Base-by-base conservation (phyloP, 148 eudicot species). In the Diospyros kaki region DNA sequence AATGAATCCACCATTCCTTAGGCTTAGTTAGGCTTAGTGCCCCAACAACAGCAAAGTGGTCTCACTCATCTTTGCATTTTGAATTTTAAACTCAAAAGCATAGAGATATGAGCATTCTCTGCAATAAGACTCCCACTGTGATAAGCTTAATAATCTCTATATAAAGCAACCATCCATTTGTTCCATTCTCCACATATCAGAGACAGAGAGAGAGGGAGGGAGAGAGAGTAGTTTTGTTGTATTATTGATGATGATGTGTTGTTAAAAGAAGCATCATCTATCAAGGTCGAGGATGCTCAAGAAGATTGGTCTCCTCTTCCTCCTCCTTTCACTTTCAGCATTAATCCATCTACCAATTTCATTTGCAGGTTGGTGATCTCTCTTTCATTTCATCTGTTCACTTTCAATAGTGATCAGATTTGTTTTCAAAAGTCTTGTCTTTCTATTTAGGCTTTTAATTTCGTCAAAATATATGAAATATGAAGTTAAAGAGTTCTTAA, bases 41-140 rank as follows among this genome's bases (percentile, higher is more conserved):
- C 83, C 86, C 87, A 86, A 87, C 89, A 89, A 90, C 72, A 83
- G 83, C 66, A 86, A 90, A 87, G 86, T 83, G 92, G 85, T 84
- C 86, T 80, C 78, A 68, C 77, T 79, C 84, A 84, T 77, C 85
- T 81, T 89, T 88, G 67, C 71, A 58, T 62, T 73, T 66, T 53
- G 59, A 77, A 63, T 72, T 77, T 75, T 55, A 64, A 78, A 75
- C 64, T 38, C 64, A 84, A 86, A 75, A 64, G 72, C 70, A 80
- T 60, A 64, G 12, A 67, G 76, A 83, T 83, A 46, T 46, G 58
- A 75, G 73, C 67, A 83, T 81, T 83, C 74, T 61, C 50, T 8
- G 4, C 52, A 48, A 48, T 4, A 4, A 72, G 67, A 17, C 80
- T 75, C 15, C 67, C 9, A 61, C 58, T 73, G 17, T 76, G 52